Evolutionary conservation across 1,284 basidiomycete genomes (phyloP).

Genomic region (Leccinum insolens): DNA sequence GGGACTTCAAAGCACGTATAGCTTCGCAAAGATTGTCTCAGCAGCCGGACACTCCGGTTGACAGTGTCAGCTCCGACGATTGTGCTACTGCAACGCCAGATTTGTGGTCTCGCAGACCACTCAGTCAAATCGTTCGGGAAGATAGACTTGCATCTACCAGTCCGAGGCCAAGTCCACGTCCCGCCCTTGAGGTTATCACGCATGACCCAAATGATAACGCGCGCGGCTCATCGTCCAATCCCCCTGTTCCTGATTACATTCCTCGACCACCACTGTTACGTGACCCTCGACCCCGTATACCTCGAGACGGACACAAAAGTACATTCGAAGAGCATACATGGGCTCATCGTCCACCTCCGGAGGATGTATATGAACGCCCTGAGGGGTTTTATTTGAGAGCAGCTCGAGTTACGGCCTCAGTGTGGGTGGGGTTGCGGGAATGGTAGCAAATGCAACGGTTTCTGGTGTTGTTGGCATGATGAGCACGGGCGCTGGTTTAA

Average conservation of each 20-base stretch:
- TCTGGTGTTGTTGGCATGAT: conserved; percentile 76
- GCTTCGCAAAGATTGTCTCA: conserved; percentile 23
- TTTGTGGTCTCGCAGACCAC: conserved; percentile 35
- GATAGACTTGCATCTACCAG: conserved; percentile 22
- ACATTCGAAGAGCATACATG: conserved; percentile 74
- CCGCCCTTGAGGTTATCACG: conserved; percentile 36
- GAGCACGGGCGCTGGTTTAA: conserved; percentile 66
- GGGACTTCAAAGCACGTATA: conserved; percentile 29
- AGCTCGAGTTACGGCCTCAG: conserved; percentile 53
- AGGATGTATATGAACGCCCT: conserved; percentile 92
- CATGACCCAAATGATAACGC: conserved; percentile 20
- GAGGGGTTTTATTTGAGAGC: conserved; percentile 52
- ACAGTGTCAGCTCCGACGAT: conserved; percentile 32
- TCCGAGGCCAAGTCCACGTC: conserved; percentile 28
- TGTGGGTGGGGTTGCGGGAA: conserved; percentile 77
- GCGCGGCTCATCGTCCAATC: conserved; percentile 23
- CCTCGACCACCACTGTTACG: conserved; percentile 24
- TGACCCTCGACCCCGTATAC: conserved; percentile 24
- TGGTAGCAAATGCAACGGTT: conserved; percentile 81
- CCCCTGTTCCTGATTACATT: conserved; percentile 22
- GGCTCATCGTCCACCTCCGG: conserved; percentile 90
- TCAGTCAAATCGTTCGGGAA: conserved; percentile 32
- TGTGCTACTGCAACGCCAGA: conserved; percentile 34
- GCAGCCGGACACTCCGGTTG: conserved; percentile 22
- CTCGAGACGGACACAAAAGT: conserved; percentile 42